Percentiles rank a stretch among this genome's conserved stretches.
phyloP scores from a whole-genome alignment of 2,329 filamentous ascomycete genomes.

The Lecanoromycetidae sp. region DNA sequence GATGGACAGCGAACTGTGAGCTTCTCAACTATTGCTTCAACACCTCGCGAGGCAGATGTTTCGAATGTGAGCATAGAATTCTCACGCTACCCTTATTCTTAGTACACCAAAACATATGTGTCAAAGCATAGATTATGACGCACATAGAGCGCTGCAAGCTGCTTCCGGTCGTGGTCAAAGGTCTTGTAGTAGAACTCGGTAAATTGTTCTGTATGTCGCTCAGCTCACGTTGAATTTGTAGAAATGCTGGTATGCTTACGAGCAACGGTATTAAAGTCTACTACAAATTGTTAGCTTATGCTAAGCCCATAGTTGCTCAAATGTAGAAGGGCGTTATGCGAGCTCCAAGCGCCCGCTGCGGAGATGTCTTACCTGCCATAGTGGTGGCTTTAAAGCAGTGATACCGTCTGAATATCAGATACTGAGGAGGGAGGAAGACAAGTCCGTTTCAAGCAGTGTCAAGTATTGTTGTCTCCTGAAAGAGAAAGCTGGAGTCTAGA shows the following conservation, averaged over 20 bases:
- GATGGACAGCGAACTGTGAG: conserved; percentile 52
- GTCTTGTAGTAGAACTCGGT: conserved; percentile 81
- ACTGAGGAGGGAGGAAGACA: too few species aligned
- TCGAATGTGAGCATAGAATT: conserved; percentile 93
- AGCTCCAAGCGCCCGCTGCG: too few species aligned
- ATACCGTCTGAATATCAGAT: too few species aligned
- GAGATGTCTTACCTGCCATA: conserved; percentile 5
- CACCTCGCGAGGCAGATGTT: conserved; percentile 53
- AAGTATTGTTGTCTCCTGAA: not conserved
- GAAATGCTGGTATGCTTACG: conserved; percentile 26
- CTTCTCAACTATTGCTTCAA: conserved; percentile 61
- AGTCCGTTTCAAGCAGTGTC: too few species aligned
- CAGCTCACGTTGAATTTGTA: not conserved
- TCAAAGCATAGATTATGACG: conserved; percentile 30
- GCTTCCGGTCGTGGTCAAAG: conserved; percentile 61
- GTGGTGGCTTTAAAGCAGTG: too few species aligned
- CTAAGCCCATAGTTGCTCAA: too few species aligned
- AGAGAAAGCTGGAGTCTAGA: not conserved
- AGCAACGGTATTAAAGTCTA: conserved; percentile 33
- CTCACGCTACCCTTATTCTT: conserved; percentile 46
- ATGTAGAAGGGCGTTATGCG: too few species aligned
- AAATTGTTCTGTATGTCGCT: conserved; percentile 57
- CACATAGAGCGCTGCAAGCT: conserved; percentile 68
- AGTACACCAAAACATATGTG: not conserved
- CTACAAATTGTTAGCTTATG: not conserved